Evolutionary conservation across 2,329 filamentous ascomycete genomes (phyloP).

Genomic region (Metarhizium robertsii): DNA sequence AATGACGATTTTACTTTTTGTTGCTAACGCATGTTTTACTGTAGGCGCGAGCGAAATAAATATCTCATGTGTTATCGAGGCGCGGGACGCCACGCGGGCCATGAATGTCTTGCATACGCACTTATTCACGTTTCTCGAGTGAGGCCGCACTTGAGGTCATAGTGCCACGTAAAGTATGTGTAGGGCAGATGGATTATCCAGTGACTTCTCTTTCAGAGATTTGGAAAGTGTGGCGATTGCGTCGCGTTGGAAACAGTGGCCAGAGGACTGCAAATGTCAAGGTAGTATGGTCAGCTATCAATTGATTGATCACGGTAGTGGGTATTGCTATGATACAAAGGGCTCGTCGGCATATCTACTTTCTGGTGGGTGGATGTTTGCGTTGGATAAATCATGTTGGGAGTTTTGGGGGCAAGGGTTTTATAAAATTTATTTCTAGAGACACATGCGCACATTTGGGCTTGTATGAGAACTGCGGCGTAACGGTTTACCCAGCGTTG

Average conservation of each 20-base stretch:
- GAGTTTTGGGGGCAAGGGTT: not conserved
- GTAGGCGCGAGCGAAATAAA: slow-evolving; percentile 96
- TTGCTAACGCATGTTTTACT: slow-evolving; percentile 5
- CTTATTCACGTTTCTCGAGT: slow-evolving; percentile 91
- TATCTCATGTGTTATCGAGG: slow-evolving; percentile 95
- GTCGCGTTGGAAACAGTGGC: not conserved
- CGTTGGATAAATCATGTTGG: not conserved
- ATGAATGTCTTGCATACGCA: slow-evolving; percentile 96
- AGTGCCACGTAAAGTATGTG: no score
- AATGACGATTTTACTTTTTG: not conserved
- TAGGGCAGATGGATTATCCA: no score
- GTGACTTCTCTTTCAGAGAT: not conserved
- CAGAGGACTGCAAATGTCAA: no score
- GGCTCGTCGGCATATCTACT: not conserved
- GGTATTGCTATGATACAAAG: not conserved
- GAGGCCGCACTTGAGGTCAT: slow-evolving; percentile 1
- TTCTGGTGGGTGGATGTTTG: not conserved
- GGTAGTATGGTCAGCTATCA: no score
- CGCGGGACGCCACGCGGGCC: slow-evolving; percentile 79
- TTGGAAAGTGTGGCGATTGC: not conserved
- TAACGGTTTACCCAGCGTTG: not conserved
- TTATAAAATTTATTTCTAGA: not conserved
- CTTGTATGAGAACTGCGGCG: not conserved
- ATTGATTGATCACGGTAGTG: not conserved
- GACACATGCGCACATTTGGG: not conserved